Conservation (phyloP, 2,329 filamentous ascomycete species). For the Cadophora malorum region DNA sequence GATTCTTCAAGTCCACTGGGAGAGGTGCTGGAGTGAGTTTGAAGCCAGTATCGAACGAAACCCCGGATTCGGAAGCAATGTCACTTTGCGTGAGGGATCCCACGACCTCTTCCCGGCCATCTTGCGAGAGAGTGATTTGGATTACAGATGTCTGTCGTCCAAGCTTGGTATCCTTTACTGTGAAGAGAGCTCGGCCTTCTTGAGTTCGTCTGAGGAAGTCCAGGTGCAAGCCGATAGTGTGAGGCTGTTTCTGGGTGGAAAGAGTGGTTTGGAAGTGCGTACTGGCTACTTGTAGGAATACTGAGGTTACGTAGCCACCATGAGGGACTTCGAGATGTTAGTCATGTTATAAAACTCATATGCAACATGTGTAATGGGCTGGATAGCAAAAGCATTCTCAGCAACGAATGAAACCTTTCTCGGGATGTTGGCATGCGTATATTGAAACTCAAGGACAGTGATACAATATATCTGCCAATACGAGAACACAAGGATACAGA, state of each 20-base stretch:
- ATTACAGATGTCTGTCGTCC: constrained; percentile 68
- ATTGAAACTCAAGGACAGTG: too few relatives aligned
- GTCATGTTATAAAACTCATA: neutral
- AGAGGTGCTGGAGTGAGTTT: constrained; percentile 48
- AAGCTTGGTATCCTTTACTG: constrained; percentile 67
- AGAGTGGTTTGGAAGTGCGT: constrained; percentile 66
- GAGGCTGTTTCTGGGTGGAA: constrained; percentile 62
- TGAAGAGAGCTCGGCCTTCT: constrained; percentile 61
- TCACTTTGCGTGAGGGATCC: constrained; percentile 71
- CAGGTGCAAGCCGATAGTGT: constrained; percentile 68
- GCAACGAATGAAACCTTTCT: too few relatives aligned
- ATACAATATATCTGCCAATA: too few relatives aligned
- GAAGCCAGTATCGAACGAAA: constrained; percentile 61
- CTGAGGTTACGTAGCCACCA: constrained; percentile 71
- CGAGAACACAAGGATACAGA: too few relatives aligned
- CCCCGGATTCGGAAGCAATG: constrained; percentile 62
- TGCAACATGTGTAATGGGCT: neutral
- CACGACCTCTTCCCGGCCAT: constrained; percentile 64
- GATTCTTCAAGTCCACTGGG: constrained; percentile 49
- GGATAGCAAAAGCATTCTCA: too few relatives aligned
- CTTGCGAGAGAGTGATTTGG: constrained; percentile 64
- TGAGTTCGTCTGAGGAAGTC: constrained; percentile 70
- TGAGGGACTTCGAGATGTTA: constrained; percentile 62
- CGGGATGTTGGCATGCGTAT: too few relatives aligned
- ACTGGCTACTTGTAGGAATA: constrained; percentile 64